Conservation (phyloP, 2,329 filamentous ascomycete species). For the Colletotrichum endophyticum region DNA sequence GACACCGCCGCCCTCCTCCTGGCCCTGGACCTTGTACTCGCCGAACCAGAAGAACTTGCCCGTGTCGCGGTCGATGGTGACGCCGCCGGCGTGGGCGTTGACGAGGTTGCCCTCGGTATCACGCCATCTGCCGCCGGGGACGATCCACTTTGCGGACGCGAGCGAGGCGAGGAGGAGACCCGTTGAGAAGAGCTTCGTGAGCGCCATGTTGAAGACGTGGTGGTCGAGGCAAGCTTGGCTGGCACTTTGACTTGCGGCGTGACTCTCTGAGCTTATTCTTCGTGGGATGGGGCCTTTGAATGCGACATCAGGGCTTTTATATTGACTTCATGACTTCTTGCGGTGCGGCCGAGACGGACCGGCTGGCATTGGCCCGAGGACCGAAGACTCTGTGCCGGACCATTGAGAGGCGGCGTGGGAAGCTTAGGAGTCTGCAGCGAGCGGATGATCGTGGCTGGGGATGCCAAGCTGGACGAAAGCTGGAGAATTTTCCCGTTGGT, state of each 20-base stretch:
- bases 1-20: constrained; percentile 64
- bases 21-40: constrained; percentile 64
- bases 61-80: constrained; percentile 55
- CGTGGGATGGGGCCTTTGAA: not conserved
- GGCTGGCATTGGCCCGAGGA: constrained; percentile 11
- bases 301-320: constrained; percentile 3
- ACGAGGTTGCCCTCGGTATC: constrained; percentile 65
- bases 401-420: constrained; percentile 10
- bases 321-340: not conserved
- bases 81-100: constrained; percentile 65
- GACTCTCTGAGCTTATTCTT: not conserved
- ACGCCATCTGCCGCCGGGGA: constrained; percentile 64
- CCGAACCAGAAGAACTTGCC: constrained; percentile 67
- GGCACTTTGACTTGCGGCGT: not conserved
- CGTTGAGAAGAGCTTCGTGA: constrained; percentile 11
- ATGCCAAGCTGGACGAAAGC: not conserved
- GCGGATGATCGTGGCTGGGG: not conserved
- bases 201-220: not conserved
- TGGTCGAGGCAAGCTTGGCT: not conserved
- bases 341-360: not conserved
- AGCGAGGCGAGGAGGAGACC: constrained; percentile 20
- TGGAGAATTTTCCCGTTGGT: constrained; percentile 2
- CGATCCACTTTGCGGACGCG: constrained; percentile 57
- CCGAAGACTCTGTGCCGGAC: constrained; percentile 7
- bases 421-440: not conserved